A percentile compares a stretch with the other conserved stretches of the same genome.
Evolutionary conservation across 345 rosid genomes (phyloP).

Genomic region (Eutrema japonicum): DNA sequence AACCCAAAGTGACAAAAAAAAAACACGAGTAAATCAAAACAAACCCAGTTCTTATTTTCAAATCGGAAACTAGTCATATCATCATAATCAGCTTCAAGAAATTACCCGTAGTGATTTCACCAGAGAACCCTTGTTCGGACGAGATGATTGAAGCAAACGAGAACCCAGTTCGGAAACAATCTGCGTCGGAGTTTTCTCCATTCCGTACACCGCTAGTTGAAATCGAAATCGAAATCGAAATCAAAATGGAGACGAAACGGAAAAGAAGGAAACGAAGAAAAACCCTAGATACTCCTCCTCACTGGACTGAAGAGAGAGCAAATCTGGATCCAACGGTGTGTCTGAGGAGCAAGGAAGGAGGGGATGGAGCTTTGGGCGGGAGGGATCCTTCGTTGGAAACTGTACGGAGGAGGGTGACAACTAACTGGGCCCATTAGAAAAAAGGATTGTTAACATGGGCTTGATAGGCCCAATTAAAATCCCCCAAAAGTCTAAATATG

Average conservation of each 20-base stretch:
- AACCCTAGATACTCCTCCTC: constrained; percentile 27
- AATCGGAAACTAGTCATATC: not conserved
- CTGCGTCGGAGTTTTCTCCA: constrained; percentile 61
- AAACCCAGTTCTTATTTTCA: constrained; percentile 8
- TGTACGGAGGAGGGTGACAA: not conserved
- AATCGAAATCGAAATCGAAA: constrained; percentile 18
- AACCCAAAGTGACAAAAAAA: not conserved
- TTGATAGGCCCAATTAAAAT: not conserved
- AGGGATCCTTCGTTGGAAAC: not conserved
- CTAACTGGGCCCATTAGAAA: not conserved
- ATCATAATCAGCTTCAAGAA: constrained; percentile 9
- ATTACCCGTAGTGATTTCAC: constrained; percentile 71
- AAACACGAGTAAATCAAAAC: not conserved
- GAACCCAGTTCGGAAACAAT: constrained; percentile 62
- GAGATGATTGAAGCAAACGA: constrained; percentile 57
- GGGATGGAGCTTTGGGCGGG: constrained; percentile 41
- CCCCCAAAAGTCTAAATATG: constrained; percentile 2
- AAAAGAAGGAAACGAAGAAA: no score
- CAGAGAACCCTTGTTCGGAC: constrained; percentile 69
- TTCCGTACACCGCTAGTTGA: not conserved
- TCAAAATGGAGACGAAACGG: not conserved
- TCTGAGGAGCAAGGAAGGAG: constrained; percentile 28
- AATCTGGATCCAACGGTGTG: constrained; percentile 26
- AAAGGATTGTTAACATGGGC: not conserved
- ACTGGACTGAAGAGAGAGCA: constrained; percentile 12